A percentile compares a stretch with the other conserved stretches of the same genome.
These are phyloP conservation scores for Exsudoporus floridanus DNA, from an alignment of 1,284 basidiomycete genomes.

Conservation along the genomic window DNA sequence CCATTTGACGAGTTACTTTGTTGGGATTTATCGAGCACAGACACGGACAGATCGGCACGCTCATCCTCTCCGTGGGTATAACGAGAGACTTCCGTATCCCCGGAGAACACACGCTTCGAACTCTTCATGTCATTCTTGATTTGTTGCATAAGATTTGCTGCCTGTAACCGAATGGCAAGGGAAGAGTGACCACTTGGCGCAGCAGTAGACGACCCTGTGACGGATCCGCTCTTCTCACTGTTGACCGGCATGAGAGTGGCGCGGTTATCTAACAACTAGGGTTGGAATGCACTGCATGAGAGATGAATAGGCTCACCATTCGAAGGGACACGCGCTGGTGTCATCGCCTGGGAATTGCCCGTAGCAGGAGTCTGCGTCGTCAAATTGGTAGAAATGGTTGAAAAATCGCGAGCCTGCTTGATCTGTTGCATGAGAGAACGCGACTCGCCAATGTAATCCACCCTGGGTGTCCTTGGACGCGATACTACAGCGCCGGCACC, in stretches of 20 bases:
- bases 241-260: constrained; percentile 11
- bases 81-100: constrained; percentile 56
- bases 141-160: constrained; percentile 78
- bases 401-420: constrained; percentile 69
- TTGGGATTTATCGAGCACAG: constrained; percentile 23
- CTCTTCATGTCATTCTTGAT: constrained; percentile 75
- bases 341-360: constrained; percentile 12
- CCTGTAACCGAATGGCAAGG: constrained; percentile 68
- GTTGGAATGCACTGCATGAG: neutral
- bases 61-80: constrained; percentile 39
- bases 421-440: constrained; percentile 73
- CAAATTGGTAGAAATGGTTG: constrained; percentile 62
- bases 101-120: constrained; percentile 67
- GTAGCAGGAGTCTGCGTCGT: constrained; percentile 33
- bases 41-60: constrained; percentile 13
- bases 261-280: constrained; percentile 9
- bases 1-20: constrained; percentile 17
- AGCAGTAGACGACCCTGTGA: constrained; percentile 29
- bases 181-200: constrained; percentile 49
- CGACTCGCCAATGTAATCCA: constrained; percentile 73
- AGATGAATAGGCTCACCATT: constrained; percentile 17
- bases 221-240: constrained; percentile 11
- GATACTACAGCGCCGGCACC: constrained; percentile 49
- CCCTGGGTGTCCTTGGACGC: constrained; percentile 45
- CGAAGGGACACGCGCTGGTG: neutral